Percentiles rank a stretch among this genome's conserved stretches.
These are phyloP conservation scores for Dorcoceras hygrometricum DNA, from an alignment of 257 asterid species.

Conservation along the genomic window DNA sequence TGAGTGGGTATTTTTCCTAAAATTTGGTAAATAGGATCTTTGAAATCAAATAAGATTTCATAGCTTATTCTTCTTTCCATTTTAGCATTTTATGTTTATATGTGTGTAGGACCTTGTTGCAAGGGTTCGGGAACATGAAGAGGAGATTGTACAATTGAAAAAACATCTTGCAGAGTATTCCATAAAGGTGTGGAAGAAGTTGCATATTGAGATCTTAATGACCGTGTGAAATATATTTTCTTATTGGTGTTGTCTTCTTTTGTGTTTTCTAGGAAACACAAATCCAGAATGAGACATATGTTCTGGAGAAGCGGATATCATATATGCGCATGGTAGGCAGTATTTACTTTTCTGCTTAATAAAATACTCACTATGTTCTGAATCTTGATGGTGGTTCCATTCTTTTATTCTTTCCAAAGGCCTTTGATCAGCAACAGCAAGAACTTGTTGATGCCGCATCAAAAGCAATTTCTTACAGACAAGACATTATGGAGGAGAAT, in stretches of 20 bases:
- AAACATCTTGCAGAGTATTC: constrained; percentile 80
- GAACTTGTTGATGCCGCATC: constrained; percentile 99
- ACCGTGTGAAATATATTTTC: constrained; percentile 15
- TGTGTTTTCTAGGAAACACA: constrained; percentile 67
- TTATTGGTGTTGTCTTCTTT: constrained; percentile 23
- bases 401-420: constrained; percentile 42
- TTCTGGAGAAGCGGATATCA: constrained; percentile 89
- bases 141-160: constrained; percentile 75
- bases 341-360: constrained; percentile 22
- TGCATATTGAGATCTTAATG: constrained; percentile 19
- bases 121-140: constrained; percentile 76
- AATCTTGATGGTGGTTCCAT: constrained; percentile 23
- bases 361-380: constrained; percentile 22
- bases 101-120: constrained; percentile 55
- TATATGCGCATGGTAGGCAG: constrained; percentile 88
- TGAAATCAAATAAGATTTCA: constrained; percentile 12
- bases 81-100: constrained; percentile 27
- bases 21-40: background rate
- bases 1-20: background rate
- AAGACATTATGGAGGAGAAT: constrained; percentile 95
- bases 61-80: constrained; percentile 18
- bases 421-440: constrained; percentile 97
- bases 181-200: constrained; percentile 47
- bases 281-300: constrained; percentile 75
- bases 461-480: constrained; percentile 94